Evolutionary conservation across 108 stramenopile species (phyloP), one percentile per base, ranked within the genome.

Genomic region (Craspedostauros australis): DNA sequence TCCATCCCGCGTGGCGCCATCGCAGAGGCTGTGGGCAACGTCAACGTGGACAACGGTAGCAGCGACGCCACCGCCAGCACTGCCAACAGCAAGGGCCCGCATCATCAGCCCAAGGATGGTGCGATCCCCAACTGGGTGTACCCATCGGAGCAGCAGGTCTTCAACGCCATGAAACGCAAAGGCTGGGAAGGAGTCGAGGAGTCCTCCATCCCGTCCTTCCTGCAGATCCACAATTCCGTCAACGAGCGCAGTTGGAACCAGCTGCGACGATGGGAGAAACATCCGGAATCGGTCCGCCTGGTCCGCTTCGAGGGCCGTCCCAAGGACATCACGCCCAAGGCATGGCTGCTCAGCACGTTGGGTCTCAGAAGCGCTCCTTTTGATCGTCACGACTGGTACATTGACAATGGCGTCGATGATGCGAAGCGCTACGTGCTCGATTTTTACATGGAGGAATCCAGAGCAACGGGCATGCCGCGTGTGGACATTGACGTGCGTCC

Each of bases 331-430:
- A 72, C 85, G 34, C 97, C 97, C 26, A 89, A 90, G 64, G 94
- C 97, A 2, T 91, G 79, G 77, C 50, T 93, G 24, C 83, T 83
- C 50, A 46, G 50, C 54, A 75, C 81, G 45, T 33, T 91, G 5
- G 52, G 85, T 3, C 82, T 88, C 60, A 79, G 86, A 44, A 59
- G 73, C 15, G 73, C 71, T 42, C 96, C 96, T 12, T 98, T 98
- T 75, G 97, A 98, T 80, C 66, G 97, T 25, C 97, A 98, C 62
- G 97, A 98, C 68, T 98, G 97, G 97, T 92, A 92, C 61, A 89
- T 96, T 28, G 82, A 84, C 27, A 62, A 73, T 62, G 52, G 46
- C 3, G 51, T 62, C 15, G 71, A 62, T 0, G 55, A 66, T 31
- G 80, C 60, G 5, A 62, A 79, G 48, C 82, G 97, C 48, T 98